Conservation (phyloP, 441 rosid genomes). For the Populus hybrid region DNA sequence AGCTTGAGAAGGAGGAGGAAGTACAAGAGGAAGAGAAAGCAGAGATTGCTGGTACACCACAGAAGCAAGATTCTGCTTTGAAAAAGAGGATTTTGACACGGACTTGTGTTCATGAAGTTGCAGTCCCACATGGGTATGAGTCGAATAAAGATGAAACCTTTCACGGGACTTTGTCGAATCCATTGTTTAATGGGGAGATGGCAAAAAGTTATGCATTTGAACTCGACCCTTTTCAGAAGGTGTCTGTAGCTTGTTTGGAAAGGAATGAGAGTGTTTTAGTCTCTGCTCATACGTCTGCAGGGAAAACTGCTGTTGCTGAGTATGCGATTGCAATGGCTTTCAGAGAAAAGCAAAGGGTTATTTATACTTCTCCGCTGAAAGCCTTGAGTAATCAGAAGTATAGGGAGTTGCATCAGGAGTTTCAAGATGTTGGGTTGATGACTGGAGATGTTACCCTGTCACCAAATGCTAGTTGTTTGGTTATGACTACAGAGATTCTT, state of each 20-base stretch:
- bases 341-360: slow-evolving; percentile 88
- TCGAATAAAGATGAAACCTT: slow-evolving; percentile 55
- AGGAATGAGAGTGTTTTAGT: slow-evolving; percentile 91
- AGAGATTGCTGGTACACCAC: background rate
- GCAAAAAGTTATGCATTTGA: slow-evolving; percentile 70
- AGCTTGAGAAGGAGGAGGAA: background rate
- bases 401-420: slow-evolving; percentile 88
- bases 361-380: slow-evolving; percentile 90
- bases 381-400: slow-evolving; percentile 98
- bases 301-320: slow-evolving; percentile 97
- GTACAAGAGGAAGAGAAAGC: background rate
- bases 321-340: slow-evolving; percentile 97
- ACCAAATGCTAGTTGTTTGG: slow-evolving; percentile 89
- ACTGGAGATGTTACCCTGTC: slow-evolving; percentile 96
- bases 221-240: slow-evolving; percentile 89
- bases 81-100: slow-evolving; percentile 54
- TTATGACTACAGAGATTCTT: slow-evolving; percentile 94
- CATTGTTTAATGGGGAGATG: slow-evolving; percentile 68
- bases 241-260: slow-evolving; percentile 90
- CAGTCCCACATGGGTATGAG: slow-evolving; percentile 61
- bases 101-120: slow-evolving; percentile 94
- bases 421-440: slow-evolving; percentile 94
- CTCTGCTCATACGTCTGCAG: slow-evolving; percentile 97
- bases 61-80: slow-evolving; percentile 37
- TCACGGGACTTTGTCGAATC: slow-evolving; percentile 72